These are phyloP conservation scores for Pseudogymnoascus sp. DNA, from an alignment of 2,329 filamentous ascomycete species.

Conservation along the genomic window DNA sequence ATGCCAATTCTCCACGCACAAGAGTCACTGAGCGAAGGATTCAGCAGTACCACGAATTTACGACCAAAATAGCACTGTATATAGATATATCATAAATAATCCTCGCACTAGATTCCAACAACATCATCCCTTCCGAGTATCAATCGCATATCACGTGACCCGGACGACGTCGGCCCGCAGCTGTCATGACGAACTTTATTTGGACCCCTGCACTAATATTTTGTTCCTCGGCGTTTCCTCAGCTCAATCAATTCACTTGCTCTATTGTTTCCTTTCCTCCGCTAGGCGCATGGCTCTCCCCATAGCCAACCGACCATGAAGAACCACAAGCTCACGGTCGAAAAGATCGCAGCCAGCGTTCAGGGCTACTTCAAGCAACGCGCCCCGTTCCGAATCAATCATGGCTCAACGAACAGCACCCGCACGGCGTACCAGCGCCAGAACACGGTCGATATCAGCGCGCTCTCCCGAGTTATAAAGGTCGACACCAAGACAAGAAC, in stretches of 20 bases:
- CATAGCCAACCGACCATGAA: constrained; percentile 13
- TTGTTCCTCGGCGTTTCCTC: neutral
- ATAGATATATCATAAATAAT: neutral
- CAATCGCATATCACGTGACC: neutral
- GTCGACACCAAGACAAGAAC: constrained; percentile 36
- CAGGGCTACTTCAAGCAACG: constrained; percentile 37
- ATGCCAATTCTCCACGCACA: neutral
- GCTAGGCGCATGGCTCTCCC: neutral
- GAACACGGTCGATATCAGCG: constrained; percentile 40
- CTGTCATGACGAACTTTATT: constrained; percentile 5
- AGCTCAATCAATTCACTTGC: neutral
- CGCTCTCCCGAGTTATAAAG: constrained; percentile 38
- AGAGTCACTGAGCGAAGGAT: neutral
- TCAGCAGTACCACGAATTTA: neutral
- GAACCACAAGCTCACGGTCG: constrained; percentile 34
- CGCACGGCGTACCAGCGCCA: constrained; percentile 34
- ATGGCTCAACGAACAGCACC: constrained; percentile 49
- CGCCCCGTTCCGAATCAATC: constrained; percentile 45
- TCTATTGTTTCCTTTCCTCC: neutral
- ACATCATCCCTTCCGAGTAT: neutral
- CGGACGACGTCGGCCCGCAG: neutral
- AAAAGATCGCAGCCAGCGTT: constrained; percentile 36
- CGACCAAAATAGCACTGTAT: neutral
- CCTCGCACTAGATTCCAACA: neutral
- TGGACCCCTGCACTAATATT: neutral